Percentiles rank a stretch among this genome's conserved stretches.
Conservation (phyloP, 1,139 yeast species). For the Arxiozyma telluris region DNA sequence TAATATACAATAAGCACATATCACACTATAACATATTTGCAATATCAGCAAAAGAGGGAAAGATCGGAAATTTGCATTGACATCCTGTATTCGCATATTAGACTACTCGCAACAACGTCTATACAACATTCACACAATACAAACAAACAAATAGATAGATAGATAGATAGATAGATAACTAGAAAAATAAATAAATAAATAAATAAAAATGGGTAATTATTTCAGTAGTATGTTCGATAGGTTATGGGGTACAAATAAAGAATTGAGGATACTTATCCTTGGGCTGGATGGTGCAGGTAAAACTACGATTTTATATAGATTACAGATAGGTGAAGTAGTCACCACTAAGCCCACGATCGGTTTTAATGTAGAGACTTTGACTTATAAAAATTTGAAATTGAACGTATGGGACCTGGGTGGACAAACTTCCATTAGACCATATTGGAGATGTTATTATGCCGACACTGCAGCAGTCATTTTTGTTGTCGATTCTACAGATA, state of each 20-base stretch:
- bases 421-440: conserved; percentile 92
- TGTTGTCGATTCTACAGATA: conserved; percentile 95
- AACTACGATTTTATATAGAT: conserved; percentile 83
- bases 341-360: conserved; percentile 96
- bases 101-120: not conserved
- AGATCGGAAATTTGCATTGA: not conserved
- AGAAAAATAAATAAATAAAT: not conserved
- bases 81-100: too few relatives aligned
- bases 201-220: conserved; percentile 60
- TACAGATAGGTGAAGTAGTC: conserved; percentile 90
- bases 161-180: too few relatives aligned
- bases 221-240: conserved; percentile 79
- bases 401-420: conserved; percentile 94
- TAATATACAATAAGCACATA: too few relatives aligned
- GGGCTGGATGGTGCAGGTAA: conserved; percentile 98
- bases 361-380: conserved; percentile 89
- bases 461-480: conserved; percentile 94
- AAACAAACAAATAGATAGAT: not conserved
- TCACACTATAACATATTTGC: too few relatives aligned
- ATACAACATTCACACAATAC: not conserved
- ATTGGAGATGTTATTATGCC: conserved; percentile 96
- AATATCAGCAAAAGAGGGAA: not conserved
- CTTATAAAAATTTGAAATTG: conserved; percentile 80
- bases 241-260: conserved; percentile 85
- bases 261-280: conserved; percentile 79